These are phyloP conservation scores for Auriscalpium orientale DNA, from an alignment of 768 basidiomycete genomes.

Conservation along the genomic window DNA sequence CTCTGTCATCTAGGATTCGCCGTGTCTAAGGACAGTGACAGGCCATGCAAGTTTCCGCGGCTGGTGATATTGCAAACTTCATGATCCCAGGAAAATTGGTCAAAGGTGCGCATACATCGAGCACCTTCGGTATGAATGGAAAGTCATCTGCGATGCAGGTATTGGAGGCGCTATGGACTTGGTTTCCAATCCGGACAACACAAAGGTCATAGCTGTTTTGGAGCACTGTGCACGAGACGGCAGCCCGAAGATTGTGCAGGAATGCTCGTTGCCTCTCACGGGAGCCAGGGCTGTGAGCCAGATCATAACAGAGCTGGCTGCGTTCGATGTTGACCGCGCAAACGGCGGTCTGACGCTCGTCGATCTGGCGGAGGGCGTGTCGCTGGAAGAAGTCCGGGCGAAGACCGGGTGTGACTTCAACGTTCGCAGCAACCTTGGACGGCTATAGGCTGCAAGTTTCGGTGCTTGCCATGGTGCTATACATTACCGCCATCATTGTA, in stretches of 20 bases:
- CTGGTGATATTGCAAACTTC: constrained; percentile 93
- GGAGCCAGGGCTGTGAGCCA: constrained; percentile 83
- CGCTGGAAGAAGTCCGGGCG: constrained; percentile 72
- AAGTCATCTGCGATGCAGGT: constrained; percentile 34
- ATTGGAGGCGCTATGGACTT: constrained; percentile 97
- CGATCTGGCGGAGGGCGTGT: constrained; percentile 81
- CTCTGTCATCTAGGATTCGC: background rate
- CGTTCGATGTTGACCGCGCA: constrained; percentile 79
- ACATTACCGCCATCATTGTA: too few species aligned
- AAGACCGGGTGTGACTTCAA: constrained; percentile 86
- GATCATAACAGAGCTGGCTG: constrained; percentile 89
- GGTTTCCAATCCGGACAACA: constrained; percentile 93
- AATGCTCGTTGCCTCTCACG: constrained; percentile 81
- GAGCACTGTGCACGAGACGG: constrained; percentile 90
- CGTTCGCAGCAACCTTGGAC: constrained; percentile 42
- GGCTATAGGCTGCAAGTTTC: constrained; percentile 21
- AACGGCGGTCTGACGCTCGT: constrained; percentile 66
- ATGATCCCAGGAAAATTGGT: constrained; percentile 96
- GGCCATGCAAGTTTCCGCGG: constrained; percentile 94
- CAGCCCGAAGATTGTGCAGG: constrained; percentile 76
- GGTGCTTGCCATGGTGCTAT: background rate
- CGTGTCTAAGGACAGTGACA: constrained; percentile 21
- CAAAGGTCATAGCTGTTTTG: constrained; percentile 84
- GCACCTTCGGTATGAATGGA: background rate
- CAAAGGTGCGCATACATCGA: constrained; percentile 40